Evolutionary conservation across 306 rosid species (phyloP).

Genomic region (barrel medic (Medicago truncatula)): MtrunA17r5.0-ANR NC_053048.1:35836001-35836500

Average conservation of each 20-base stretch:
- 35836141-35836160: neutral
- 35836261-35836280: neutral
- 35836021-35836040: constrained; percentile 36
- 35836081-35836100: constrained; percentile 34
- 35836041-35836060: constrained; percentile 45
- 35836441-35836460: neutral
- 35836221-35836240: constrained; percentile 40
- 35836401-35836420: constrained; percentile 13
- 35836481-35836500: neutral
- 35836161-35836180: constrained; percentile 30
- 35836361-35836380: neutral
- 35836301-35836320: constrained; percentile 25
- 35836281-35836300: constrained; percentile 34
- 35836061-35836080: constrained; percentile 34
- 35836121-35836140: constrained; percentile 33
- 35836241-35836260: constrained; percentile 11
- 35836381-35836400: neutral
- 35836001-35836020: constrained; percentile 34
- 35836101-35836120: constrained; percentile 37
- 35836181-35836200: constrained; percentile 35
- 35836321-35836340: constrained; percentile 15
- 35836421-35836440: constrained; percentile 12
- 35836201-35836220: constrained; percentile 43
- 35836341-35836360: neutral
- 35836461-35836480: neutral